Conservation (phyloP, 2,329 filamentous ascomycete species). For the Penicillium nordicum region DNA sequence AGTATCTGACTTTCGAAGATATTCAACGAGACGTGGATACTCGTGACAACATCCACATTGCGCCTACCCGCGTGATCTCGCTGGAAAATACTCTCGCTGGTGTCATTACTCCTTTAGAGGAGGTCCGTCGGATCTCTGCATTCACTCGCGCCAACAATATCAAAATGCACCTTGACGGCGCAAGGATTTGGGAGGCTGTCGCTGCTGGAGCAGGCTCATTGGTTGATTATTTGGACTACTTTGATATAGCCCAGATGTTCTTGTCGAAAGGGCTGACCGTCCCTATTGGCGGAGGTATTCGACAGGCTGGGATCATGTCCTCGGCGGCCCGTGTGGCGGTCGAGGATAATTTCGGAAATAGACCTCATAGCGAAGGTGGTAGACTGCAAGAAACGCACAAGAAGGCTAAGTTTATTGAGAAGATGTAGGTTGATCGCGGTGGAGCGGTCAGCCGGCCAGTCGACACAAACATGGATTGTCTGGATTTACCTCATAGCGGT, state of each 20-base stretch:
- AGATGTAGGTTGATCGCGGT: too few species aligned
- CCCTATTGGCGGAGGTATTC: background rate
- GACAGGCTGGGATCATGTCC: background rate
- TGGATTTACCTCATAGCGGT: background rate
- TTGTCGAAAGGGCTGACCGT: background rate
- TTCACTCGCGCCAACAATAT: too few species aligned
- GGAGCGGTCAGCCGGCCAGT: too few species aligned
- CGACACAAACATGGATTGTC: too few species aligned
- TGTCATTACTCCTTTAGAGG: background rate
- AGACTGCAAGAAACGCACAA: too few species aligned
- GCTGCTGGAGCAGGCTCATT: background rate
- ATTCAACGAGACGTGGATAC: background rate
- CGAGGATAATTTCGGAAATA: too few species aligned
- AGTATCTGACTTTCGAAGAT: background rate
- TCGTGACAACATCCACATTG: background rate
- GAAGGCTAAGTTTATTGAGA: too few species aligned
- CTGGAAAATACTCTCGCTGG: background rate
- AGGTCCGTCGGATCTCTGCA: background rate
- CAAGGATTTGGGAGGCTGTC: background rate
- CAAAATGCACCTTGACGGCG: too few species aligned
- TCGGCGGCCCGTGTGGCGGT: too few species aligned
- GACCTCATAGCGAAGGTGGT: too few species aligned
- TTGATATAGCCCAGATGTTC: background rate
- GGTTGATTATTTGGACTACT: background rate
- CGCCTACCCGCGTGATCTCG: background rate